Evolutionary conservation across 306 rosid species (phyloP), one percentile per base, ranked within the genome.

Genomic region (Vigna trinervia): DNA sequence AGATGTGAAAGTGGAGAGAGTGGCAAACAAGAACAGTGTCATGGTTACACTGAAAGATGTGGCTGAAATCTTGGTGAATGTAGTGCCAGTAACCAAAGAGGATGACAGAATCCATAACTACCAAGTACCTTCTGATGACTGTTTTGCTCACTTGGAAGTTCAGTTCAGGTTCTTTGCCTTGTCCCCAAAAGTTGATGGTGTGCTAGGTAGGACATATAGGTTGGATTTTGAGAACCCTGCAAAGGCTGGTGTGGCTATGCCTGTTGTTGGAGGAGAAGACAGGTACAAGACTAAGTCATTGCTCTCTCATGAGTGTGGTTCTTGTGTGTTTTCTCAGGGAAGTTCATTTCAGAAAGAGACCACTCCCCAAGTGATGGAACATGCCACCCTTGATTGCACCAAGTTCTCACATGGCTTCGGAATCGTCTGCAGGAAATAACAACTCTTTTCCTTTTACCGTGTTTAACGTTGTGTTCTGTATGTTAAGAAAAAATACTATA

Each of bases 211-310:
- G 84, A 85, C 87, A 3, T 85, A 83, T n/a, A 63, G 76, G 54
- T 82, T 60, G 0, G 83, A 87, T 76, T 85, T 80, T 47, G 81
- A 71, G 75, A 84, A 84, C 59, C 84, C 82, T 0, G 88, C 84
- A 5, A 88, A 86, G 78, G 71, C 79, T 1, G 88, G 88, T 10
- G 88, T 88, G 60, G 88, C 92, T 19, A 88, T 84, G 92, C 86
- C 84, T 0, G 78, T 84, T 26, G 56, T 84, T 50, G 82, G 86
- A 0, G 92, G 92, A 6, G 89, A 84, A 56, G 88, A 81, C 10
- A 84, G 22, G 22, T 84, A 88, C 61, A 79, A 47, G 46, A 86
- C 85, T 3, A 32, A 73, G 12, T 86, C 85, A 0, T 84, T 88
- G 69, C 66, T 85, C 4, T 82, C 81, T 57, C 23, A 78, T 6